Evolutionary conservation across 208 protist genomes (phyloP), one percentile per base, ranked within the genome.

Genomic region (Lotmaria passim): DNA sequence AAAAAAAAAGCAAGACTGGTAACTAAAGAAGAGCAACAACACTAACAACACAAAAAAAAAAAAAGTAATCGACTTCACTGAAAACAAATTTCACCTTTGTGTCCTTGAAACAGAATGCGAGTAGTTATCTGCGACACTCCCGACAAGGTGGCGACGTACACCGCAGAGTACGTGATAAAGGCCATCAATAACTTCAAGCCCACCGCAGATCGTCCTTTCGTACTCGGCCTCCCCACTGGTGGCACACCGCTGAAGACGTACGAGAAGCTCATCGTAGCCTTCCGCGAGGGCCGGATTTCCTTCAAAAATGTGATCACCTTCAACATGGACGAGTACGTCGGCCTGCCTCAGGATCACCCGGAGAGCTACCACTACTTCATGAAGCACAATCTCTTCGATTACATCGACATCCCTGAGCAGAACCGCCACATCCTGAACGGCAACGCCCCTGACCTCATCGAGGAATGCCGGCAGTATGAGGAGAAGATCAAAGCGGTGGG

Each of bases 291-390:
- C 24, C 77, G 93, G 47, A 69, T 98, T 31, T 93, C 82, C 26
- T 98, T 98, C 74, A 86, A 95, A 68, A 53, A 98, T 62, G 94
- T 98, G 2, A 75, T 98, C 33, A 97, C 95, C 6, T 98, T 98
- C 79, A 98, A 98, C 81, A 98, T 98, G 97, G 97, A 98, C 62
- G 97, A 98, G 84, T 98, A 98, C 69, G 88, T 96, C 3, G 93
- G 89, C 30, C 77, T 97, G 10, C 85, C 93, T 0, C 58, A 73
- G 11, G 89, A 97, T 26, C 97, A 98, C 81, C 85, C 93, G 21
- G 90, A 98, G 84, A 93, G 82, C 58, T 98, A 98, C 70, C 93
- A 97, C 82, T 95, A 90, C 73, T 98, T 98, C 69, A 98, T 98
- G 97, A 91, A 92, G 78, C 75, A 90, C 31, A 95, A 98, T 84